Evolutionary conservation across 2,329 filamentous ascomycete species (phyloP).

Genomic region (Fusarium illudens): DNA sequence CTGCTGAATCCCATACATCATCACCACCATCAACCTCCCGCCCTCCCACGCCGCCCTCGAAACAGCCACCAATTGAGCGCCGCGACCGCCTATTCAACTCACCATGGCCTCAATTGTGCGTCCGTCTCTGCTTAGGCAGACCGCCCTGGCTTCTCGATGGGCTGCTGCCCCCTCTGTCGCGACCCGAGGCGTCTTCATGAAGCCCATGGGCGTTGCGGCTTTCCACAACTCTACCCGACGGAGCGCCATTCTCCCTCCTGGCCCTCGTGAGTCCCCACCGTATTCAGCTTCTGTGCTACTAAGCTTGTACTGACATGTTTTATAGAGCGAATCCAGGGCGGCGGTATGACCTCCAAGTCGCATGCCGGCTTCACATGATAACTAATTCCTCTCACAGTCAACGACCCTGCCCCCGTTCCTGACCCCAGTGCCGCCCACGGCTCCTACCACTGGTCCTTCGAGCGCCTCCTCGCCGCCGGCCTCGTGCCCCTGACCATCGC

Average conservation of each 20-base stretch:
- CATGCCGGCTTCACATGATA: constrained; percentile 35
- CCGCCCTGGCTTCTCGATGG: constrained; percentile 52
- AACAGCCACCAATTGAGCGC: constrained; percentile 43
- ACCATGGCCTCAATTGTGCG: constrained; percentile 67
- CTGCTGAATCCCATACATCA: constrained; percentile 34
- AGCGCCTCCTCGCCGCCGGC: constrained; percentile 81
- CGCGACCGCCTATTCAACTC: constrained; percentile 31
- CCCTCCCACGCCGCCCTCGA: constrained; percentile 22
- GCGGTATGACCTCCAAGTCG: constrained; percentile 61
- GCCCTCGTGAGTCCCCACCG: constrained; percentile 73
- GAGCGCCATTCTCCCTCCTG: constrained; percentile 83
- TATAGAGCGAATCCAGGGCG: constrained; percentile 77
- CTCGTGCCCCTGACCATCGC: constrained; percentile 88
- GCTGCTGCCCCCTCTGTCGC: constrained; percentile 49
- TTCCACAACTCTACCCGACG: constrained; percentile 85
- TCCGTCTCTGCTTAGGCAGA: constrained; percentile 64
- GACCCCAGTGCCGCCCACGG: constrained; percentile 79
- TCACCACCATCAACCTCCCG: constrained; percentile 23
- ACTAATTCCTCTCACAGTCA: constrained; percentile 63
- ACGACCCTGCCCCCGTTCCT: constrained; percentile 84
- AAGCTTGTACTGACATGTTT: constrained; percentile 53
- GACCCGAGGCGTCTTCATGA: constrained; percentile 48
- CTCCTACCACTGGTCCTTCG: constrained; percentile 98
- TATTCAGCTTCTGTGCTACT: too few relatives aligned
- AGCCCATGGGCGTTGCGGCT: constrained; percentile 69